phyloP scores from a whole-genome alignment of 148 eudicot species.

The Beta vulgaris region DNA sequence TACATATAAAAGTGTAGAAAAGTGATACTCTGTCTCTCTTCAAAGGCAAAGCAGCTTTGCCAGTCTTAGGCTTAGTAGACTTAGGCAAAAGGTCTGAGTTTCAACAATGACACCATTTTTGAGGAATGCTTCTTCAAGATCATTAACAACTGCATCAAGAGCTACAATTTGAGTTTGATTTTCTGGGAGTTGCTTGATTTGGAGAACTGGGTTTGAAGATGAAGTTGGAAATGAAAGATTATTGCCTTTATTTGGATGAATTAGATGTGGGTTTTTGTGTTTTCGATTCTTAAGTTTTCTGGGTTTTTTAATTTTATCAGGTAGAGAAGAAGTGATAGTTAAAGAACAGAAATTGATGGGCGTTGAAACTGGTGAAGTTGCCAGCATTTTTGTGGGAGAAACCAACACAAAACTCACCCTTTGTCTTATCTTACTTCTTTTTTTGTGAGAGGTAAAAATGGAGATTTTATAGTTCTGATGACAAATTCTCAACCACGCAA shows the following conservation, averaged over 20 bases:
- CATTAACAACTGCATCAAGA: slow-evolving; percentile 49
- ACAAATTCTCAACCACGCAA: too few relatives aligned
- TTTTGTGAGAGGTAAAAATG: too few relatives aligned
- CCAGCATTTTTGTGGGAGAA: slow-evolving; percentile 24
- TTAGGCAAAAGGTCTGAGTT: slow-evolving; percentile 58
- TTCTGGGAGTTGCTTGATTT: slow-evolving; percentile 27
- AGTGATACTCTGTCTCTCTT: too few relatives aligned
- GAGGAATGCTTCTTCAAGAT: slow-evolving; percentile 59
- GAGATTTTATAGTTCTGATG: too few relatives aligned
- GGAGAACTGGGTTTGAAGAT: slow-evolving; percentile 55
- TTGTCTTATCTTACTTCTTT: too few relatives aligned
- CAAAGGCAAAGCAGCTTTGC: too few relatives aligned
- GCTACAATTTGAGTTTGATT: slow-evolving; percentile 56
- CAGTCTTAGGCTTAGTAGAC: too few relatives aligned
- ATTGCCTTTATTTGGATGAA: slow-evolving; percentile 15
- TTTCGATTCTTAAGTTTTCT: slow-evolving; percentile 24
- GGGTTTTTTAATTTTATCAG: slow-evolving; percentile 20
- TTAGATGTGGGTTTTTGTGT: slow-evolving; percentile 22
- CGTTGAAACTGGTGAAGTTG: slow-evolving; percentile 5
- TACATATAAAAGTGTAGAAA: too few relatives aligned
- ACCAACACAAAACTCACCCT: too few relatives aligned
- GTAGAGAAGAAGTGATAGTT: not conserved
- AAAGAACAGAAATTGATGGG: not conserved
- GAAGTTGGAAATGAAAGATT: slow-evolving; percentile 38
- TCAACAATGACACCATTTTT: slow-evolving; percentile 50